A percentile compares a stretch with the other conserved stretches of the same genome.
Evolutionary conservation across 192 early-diverging fungal genomes (phyloP).

Genomic region (Coemansia sp.): DNA sequence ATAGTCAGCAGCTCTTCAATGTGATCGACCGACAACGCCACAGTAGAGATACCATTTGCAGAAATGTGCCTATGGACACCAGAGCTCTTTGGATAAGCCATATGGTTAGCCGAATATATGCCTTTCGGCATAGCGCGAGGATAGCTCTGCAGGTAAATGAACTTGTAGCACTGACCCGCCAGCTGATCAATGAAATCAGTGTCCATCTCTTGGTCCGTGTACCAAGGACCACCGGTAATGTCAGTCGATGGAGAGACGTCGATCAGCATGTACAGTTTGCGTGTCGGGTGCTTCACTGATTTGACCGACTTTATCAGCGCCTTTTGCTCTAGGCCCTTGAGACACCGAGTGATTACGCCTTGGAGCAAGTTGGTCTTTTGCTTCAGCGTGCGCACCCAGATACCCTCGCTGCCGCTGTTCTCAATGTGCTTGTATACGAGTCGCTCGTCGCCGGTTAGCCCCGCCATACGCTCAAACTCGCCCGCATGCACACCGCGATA

Average conservation of each 20-base stretch:
- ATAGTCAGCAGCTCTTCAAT: conserved; percentile 81
- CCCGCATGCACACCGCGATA: conserved; percentile 32
- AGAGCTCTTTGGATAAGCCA: conserved; percentile 68
- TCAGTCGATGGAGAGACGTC: conserved; percentile 82
- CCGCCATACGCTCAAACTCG: conserved; percentile 49
- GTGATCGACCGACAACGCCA: conserved; percentile 71
- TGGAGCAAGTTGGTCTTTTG: conserved; percentile 76
- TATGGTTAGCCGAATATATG: conserved; percentile 68
- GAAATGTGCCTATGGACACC: conserved; percentile 74
- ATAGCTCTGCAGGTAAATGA: conserved; percentile 62
- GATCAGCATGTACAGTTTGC: conserved; percentile 89
- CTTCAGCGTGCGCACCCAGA: conserved; percentile 83
- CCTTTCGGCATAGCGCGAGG: conserved; percentile 54
- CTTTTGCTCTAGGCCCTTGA: conserved; percentile 81
- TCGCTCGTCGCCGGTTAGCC: conserved; percentile 70
- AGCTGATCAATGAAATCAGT: conserved; percentile 86
- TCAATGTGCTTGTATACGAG: conserved; percentile 85
- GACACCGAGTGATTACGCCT: conserved; percentile 72
- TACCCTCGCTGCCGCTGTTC: conserved; percentile 76
- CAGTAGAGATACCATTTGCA: conserved; percentile 69
- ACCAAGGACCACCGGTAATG: conserved; percentile 92
- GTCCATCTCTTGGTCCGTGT: conserved; percentile 91
- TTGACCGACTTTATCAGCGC: conserved; percentile 85
- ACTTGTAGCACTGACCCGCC: conserved; percentile 70
- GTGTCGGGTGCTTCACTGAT: conserved; percentile 86